These are phyloP conservation scores for Austropuccinia psidii DNA, from an alignment of 1,284 basidiomycete species.

Conservation along the genomic window DNA sequence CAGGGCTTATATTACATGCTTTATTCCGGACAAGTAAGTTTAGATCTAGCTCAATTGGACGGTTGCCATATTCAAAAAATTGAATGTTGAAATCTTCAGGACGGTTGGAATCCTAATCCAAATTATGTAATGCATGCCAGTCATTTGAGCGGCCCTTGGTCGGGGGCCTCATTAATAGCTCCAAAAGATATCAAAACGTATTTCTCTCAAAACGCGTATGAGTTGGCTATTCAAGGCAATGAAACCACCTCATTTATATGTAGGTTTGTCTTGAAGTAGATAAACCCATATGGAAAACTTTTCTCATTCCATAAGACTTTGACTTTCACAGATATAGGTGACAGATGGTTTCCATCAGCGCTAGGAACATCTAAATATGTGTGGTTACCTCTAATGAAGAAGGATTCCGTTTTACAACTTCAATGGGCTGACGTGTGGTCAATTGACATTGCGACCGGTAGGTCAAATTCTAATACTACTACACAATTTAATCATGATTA, in stretches of 20 bases:
- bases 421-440: background rate
- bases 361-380: conserved; percentile 54
- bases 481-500: no score
- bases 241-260: background rate
- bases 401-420: conserved; percentile 31
- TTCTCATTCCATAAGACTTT: no score
- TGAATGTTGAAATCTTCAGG: conserved; percentile 50
- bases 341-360: conserved; percentile 57
- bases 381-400: background rate
- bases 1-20: conserved; percentile 46
- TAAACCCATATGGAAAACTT: no score
- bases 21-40: conserved; percentile 41
- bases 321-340: conserved; percentile 64
- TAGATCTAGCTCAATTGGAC: no score
- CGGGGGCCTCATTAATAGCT: conserved; percentile 56
- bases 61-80: background rate
- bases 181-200: conserved; percentile 55
- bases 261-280: no score
- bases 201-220: conserved; percentile 59
- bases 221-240: conserved; percentile 41
- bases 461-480: no score
- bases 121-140: conserved; percentile 58
- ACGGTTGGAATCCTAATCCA: conserved; percentile 59
- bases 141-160: conserved; percentile 58
- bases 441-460: conserved; percentile 3